Percentiles rank a stretch among this genome's conserved stretches.
Conservation (phyloP, 2,329 filamentous ascomycete genomes). For the Diaporthe eres region DNA sequence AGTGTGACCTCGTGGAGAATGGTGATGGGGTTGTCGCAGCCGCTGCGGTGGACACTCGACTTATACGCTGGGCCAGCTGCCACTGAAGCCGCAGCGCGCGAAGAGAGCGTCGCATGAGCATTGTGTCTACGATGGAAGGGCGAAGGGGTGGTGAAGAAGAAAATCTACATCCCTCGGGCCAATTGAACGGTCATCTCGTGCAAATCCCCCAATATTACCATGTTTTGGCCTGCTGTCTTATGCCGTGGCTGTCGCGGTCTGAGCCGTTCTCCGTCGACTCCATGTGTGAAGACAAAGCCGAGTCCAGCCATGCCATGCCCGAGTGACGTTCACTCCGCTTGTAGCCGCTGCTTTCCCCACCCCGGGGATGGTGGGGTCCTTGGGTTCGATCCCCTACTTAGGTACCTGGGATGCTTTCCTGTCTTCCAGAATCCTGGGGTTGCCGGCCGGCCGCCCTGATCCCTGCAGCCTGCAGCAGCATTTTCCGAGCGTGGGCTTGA, state of each 20-base stretch:
- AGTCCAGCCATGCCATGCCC: slow-evolving; percentile 35
- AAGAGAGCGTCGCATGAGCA: slow-evolving; percentile 70
- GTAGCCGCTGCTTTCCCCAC: slow-evolving; percentile 45
- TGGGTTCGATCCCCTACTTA: not conserved
- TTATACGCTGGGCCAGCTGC: slow-evolving; percentile 59
- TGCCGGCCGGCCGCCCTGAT: slow-evolving; percentile 29
- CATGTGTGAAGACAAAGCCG: slow-evolving; percentile 31
- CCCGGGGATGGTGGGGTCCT: not conserved
- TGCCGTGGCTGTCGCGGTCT: slow-evolving; percentile 23
- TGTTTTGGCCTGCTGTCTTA: slow-evolving; percentile 26
- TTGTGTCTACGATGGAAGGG: slow-evolving; percentile 48
- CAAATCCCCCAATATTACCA: slow-evolving; percentile 13
- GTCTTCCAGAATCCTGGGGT: slow-evolving; percentile 33
- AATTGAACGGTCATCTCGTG: not conserved
- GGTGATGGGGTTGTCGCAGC: not conserved
- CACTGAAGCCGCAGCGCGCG: slow-evolving; percentile 66
- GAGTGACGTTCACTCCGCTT: slow-evolving; percentile 38
- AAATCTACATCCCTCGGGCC: slow-evolving; percentile 23
- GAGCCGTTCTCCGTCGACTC: slow-evolving; percentile 24
- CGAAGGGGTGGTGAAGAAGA: not conserved
- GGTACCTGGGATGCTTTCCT: too few relatives aligned
- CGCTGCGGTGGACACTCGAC: slow-evolving; percentile 49
- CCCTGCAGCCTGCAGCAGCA: slow-evolving; percentile 8
- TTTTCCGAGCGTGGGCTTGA: slow-evolving; percentile 23
- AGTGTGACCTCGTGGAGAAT: slow-evolving; percentile 24